Conservation (phyloP, 1,284 basidiomycete species). For the Trametes versicolor region DNA sequence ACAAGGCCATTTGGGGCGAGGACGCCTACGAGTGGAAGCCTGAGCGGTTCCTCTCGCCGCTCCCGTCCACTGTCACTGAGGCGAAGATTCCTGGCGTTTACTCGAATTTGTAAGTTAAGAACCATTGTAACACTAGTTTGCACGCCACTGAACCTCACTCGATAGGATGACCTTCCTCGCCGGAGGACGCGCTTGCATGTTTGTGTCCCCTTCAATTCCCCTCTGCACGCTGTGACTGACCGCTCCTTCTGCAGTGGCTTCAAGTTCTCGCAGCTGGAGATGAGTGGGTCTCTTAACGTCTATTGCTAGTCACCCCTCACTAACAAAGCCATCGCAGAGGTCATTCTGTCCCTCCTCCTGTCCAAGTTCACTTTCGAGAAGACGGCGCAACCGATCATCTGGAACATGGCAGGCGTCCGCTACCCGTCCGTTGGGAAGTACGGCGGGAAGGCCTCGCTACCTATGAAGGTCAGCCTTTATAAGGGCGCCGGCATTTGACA, state of each 20-base stretch:
- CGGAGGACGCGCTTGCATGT: slow-evolving; percentile 46
- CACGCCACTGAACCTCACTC: neutral
- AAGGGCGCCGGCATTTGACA: neutral
- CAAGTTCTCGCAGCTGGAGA: slow-evolving; percentile 45
- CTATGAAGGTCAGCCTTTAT: slow-evolving; percentile 23
- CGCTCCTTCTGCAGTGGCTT: slow-evolving; percentile 36
- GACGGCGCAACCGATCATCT: slow-evolving; percentile 29
- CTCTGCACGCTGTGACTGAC: neutral
- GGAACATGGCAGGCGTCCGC: slow-evolving; percentile 33
- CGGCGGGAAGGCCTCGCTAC: slow-evolving; percentile 27
- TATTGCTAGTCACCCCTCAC: neutral
- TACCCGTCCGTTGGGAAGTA: slow-evolving; percentile 32
- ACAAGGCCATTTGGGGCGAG: slow-evolving; percentile 35
- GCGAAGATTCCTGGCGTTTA: slow-evolving; percentile 34
- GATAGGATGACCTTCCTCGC: slow-evolving; percentile 33
- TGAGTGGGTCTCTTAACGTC: slow-evolving; percentile 33
- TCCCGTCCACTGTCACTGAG: slow-evolving; percentile 21
- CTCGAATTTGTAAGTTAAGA: slow-evolving; percentile 30
- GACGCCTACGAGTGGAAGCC: slow-evolving; percentile 38
- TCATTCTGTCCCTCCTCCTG: slow-evolving; percentile 27
- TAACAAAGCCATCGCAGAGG: slow-evolving; percentile 22
- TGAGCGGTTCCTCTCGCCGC: slow-evolving; percentile 31
- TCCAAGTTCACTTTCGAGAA: slow-evolving; percentile 28
- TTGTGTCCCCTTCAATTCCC: slow-evolving; percentile 16
- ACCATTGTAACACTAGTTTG: neutral